A percentile compares a stretch with the other conserved stretches of the same genome.
These are phyloP conservation scores for Hyaloperonospora arabidopsidis DNA, from an alignment of 352 stramenopile genomes.

Conservation along the genomic window DNA sequence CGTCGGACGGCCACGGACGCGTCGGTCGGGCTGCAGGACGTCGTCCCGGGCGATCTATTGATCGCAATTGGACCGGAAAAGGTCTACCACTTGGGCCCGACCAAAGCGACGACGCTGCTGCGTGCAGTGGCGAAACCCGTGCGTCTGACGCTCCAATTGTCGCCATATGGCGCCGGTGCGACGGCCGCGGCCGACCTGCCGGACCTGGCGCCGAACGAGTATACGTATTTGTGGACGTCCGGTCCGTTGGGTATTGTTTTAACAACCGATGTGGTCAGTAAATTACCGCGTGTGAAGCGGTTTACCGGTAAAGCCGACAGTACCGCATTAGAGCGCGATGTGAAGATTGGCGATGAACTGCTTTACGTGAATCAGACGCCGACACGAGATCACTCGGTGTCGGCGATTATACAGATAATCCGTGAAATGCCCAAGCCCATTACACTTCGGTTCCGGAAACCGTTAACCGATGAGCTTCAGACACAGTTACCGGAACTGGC, in stretches of 20 bases:
- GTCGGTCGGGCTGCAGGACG: constrained; percentile 47
- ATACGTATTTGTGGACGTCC: constrained; percentile 69
- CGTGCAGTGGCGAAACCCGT: constrained; percentile 64
- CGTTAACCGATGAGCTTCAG: constrained; percentile 38
- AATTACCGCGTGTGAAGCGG: constrained; percentile 71
- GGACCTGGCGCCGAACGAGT: constrained; percentile 63
- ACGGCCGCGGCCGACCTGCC: background rate
- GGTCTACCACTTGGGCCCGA: constrained; percentile 60
- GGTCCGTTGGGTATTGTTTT: constrained; percentile 68
- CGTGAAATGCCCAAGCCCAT: constrained; percentile 75
- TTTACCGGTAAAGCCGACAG: constrained; percentile 57
- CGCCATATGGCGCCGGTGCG: constrained; percentile 25
- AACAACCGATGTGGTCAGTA: constrained; percentile 52
- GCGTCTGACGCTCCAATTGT: constrained; percentile 56
- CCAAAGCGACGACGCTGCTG: constrained; percentile 56
- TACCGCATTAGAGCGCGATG: constrained; percentile 36
- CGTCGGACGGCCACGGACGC: constrained; percentile 42
- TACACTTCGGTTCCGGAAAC: constrained; percentile 62
- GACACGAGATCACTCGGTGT: constrained; percentile 64
- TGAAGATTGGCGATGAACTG: constrained; percentile 56
- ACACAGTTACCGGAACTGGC: constrained; percentile 40
- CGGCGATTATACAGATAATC: constrained; percentile 64
- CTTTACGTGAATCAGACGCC: constrained; percentile 76
- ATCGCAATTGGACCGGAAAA: constrained; percentile 72
- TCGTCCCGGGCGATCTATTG: constrained; percentile 68